These are phyloP conservation scores for Tolypocladium amazonense DNA, from an alignment of 2,329 filamentous ascomycete genomes.

Conservation along the genomic window DNA sequence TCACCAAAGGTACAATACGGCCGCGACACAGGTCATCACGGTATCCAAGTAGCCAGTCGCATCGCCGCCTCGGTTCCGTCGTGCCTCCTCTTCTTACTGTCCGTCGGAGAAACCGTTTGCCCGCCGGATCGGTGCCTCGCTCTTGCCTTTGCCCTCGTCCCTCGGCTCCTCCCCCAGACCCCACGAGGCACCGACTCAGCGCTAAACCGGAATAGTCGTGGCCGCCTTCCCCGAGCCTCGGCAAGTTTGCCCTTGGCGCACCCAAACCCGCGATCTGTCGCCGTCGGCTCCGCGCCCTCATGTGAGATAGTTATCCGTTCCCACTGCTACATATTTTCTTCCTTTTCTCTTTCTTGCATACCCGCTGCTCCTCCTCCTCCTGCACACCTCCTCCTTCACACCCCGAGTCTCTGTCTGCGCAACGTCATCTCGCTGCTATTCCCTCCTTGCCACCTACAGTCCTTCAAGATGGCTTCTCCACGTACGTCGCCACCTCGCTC, in stretches of 20 bases:
- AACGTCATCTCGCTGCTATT: not conserved
- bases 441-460: not conserved
- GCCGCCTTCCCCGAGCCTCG: not conserved
- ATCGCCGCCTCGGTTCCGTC: not conserved
- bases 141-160: not conserved
- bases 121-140: not conserved
- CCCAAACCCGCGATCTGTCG: not conserved
- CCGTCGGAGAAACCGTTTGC: constrained; percentile 1
- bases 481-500: constrained; percentile 44
- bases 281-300: not conserved
- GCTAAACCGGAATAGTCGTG: not conserved
- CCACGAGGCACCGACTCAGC: not conserved
- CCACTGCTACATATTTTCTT: constrained; percentile 1
- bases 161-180: constrained; percentile 5
- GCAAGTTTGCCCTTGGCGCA: not conserved
- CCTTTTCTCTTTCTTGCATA: not conserved
- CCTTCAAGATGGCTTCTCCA: constrained; percentile 60
- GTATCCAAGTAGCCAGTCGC: not conserved
- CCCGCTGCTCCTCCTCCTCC: not conserved
- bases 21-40: not conserved
- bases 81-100: not conserved
- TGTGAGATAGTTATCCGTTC: not conserved
- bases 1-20: too few species aligned
- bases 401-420: not conserved
- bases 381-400: not conserved